A percentile compares a stretch with the other conserved stretches of the same genome.
Conservation (phyloP, 352 stramenopile species). For the Elongisporangium undulatum region DNA sequence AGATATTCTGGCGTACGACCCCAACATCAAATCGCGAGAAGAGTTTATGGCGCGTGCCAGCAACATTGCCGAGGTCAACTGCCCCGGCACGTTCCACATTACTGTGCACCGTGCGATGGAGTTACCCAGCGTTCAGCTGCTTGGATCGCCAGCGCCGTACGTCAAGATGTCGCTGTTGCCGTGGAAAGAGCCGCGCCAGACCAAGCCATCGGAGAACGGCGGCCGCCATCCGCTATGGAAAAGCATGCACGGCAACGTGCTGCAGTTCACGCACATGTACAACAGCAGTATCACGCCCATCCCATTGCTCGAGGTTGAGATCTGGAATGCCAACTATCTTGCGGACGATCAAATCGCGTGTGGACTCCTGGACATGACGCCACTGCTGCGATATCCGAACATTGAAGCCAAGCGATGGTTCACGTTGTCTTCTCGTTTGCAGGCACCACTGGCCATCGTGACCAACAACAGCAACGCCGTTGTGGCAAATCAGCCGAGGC, state of each 20-base stretch:
- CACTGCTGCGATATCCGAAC: slow-evolving; percentile 69
- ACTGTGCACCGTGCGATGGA: slow-evolving; percentile 74
- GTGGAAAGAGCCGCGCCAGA: slow-evolving; percentile 85
- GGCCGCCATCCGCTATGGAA: slow-evolving; percentile 74
- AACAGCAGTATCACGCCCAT: slow-evolving; percentile 87
- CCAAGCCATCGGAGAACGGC: slow-evolving; percentile 67
- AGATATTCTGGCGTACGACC: slow-evolving; percentile 52
- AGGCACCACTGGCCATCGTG: slow-evolving; percentile 31
- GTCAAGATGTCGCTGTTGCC: slow-evolving; percentile 70
- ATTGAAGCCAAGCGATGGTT: slow-evolving; percentile 77
- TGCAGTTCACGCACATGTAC: slow-evolving; percentile 88
- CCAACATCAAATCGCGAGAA: slow-evolving; percentile 50
- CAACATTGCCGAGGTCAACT: slow-evolving; percentile 54
- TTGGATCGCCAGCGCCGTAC: slow-evolving; percentile 67
- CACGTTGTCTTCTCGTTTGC: slow-evolving; percentile 57
- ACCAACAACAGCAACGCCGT: slow-evolving; percentile 20
- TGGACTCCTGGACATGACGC: slow-evolving; percentile 76
- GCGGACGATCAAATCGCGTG: slow-evolving; percentile 78
- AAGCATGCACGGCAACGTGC: slow-evolving; percentile 65
- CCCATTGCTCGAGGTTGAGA: slow-evolving; percentile 75
- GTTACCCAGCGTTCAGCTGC: slow-evolving; percentile 52
- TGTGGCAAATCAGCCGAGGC: slow-evolving; percentile 35
- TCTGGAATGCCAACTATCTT: slow-evolving; percentile 85
- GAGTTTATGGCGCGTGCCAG: slow-evolving; percentile 36
- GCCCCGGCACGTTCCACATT: slow-evolving; percentile 68